These are phyloP conservation scores for Globisporangium takayamanum DNA, from an alignment of 352 stramenopile genomes.

Conservation along the genomic window DNA sequence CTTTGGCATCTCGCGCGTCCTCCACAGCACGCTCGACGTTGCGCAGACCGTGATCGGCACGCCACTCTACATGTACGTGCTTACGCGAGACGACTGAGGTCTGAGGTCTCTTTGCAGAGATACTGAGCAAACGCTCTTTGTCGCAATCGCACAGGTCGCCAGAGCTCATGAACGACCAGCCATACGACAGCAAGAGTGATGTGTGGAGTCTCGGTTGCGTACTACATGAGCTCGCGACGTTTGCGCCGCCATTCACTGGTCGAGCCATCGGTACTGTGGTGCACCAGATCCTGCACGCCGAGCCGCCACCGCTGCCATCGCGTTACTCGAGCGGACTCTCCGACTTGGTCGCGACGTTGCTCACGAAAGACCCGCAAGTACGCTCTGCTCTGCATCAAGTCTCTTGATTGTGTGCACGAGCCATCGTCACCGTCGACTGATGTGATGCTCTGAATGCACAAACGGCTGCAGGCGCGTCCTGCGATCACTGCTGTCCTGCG, in stretches of 20 bases:
- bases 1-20: conserved; percentile 48
- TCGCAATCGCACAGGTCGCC: conserved; percentile 32
- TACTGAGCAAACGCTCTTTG: background rate
- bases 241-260: conserved; percentile 52
- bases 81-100: background rate
- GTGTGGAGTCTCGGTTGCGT: conserved; percentile 83
- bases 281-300: conserved; percentile 35
- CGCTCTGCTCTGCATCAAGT: background rate
- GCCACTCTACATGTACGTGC: conserved; percentile 63
- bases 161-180: conserved; percentile 56
- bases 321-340: conserved; percentile 27
- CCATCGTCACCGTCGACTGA: background rate
- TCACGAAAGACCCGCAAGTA: conserved; percentile 40
- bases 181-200: conserved; percentile 71
- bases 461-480: conserved; percentile 18
- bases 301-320: conserved; percentile 20
- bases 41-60: conserved; percentile 65
- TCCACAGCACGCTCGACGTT: conserved; percentile 36
- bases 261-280: conserved; percentile 55
- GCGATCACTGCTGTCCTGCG: conserved; percentile 18
- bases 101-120: no score
- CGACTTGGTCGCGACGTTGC: conserved; percentile 22
- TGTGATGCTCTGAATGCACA: background rate
- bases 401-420: background rate
- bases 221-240: conserved; percentile 65